Evolutionary conservation across 768 basidiomycete species (phyloP).

Genomic region (Collybia mongolica): DNA sequence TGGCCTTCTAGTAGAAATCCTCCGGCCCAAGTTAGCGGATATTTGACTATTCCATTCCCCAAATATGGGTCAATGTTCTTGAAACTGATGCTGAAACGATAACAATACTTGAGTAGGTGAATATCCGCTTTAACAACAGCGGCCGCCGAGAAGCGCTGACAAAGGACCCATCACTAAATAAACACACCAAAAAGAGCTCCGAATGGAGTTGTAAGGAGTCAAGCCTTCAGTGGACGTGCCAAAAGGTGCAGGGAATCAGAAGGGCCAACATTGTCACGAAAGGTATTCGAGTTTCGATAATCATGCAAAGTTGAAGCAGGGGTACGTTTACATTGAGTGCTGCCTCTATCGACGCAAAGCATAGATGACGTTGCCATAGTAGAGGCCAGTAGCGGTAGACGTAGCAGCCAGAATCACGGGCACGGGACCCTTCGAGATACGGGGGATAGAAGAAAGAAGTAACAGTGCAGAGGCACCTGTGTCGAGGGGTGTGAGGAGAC

Average conservation of each 20-base stretch:
- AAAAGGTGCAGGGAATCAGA: no score
- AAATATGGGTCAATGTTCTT: no score
- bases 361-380: constrained; percentile 66
- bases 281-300: not conserved
- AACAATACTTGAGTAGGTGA: no score
- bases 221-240: no score
- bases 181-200: not conserved
- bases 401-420: constrained; percentile 63
- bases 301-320: not conserved
- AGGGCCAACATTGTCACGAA: not conserved
- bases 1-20: no score
- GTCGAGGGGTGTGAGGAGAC: not conserved
- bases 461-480: constrained; percentile 79
- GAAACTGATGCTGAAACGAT: no score
- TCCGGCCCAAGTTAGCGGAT: no score
- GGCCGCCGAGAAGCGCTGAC: no score
- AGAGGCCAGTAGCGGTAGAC: constrained; percentile 57
- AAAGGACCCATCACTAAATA: no score
- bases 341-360: constrained; percentile 13
- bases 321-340: not conserved
- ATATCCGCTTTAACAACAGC: no score
- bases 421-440: constrained; percentile 71
- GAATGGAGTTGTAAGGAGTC: no score
- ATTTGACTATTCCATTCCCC: no score
- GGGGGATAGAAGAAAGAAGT: constrained; percentile 71